Conservation (phyloP, 2,329 filamentous ascomycete species). For the Teratosphaeria pseudoeucalypti region DNA sequence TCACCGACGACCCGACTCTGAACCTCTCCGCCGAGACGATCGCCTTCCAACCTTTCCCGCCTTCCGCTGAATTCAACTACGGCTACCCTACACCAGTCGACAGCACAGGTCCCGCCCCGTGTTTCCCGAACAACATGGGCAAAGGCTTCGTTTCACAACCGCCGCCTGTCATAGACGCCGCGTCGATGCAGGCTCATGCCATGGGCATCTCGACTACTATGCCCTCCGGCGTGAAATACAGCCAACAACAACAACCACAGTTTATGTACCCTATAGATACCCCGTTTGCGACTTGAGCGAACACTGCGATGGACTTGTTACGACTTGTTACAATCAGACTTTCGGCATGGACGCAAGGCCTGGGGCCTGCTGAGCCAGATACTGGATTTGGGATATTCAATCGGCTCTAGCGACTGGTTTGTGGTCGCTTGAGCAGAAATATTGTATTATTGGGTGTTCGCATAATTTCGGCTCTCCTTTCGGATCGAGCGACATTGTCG, state of each 20-base stretch:
- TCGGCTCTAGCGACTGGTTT: background rate
- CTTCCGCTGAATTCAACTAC: conserved; percentile 9
- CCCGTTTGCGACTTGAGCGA: background rate
- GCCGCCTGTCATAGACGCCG: background rate
- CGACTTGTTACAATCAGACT: too few species aligned
- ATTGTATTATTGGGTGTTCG: background rate
- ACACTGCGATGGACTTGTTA: background rate
- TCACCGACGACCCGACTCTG: conserved; percentile 2
- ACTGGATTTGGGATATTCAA: background rate
- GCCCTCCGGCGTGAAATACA: background rate
- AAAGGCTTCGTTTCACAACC: background rate
- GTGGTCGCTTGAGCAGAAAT: background rate
- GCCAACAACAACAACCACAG: background rate
- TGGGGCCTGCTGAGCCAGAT: background rate
- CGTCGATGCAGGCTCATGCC: background rate
- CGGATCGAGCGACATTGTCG: background rate
- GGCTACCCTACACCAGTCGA: conserved; percentile 11
- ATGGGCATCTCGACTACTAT: background rate
- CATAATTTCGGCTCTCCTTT: background rate
- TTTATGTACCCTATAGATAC: conserved; percentile 2
- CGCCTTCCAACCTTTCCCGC: conserved; percentile 4
- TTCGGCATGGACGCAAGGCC: background rate
- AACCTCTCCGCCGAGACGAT: conserved; percentile 5
- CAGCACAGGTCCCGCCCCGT: background rate
- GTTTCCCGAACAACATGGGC: background rate